Evolutionary conservation across 805 yeast species (phyloP), one percentile per base, ranked within the genome.

Genomic region (Ogataea allantospora): DNA sequence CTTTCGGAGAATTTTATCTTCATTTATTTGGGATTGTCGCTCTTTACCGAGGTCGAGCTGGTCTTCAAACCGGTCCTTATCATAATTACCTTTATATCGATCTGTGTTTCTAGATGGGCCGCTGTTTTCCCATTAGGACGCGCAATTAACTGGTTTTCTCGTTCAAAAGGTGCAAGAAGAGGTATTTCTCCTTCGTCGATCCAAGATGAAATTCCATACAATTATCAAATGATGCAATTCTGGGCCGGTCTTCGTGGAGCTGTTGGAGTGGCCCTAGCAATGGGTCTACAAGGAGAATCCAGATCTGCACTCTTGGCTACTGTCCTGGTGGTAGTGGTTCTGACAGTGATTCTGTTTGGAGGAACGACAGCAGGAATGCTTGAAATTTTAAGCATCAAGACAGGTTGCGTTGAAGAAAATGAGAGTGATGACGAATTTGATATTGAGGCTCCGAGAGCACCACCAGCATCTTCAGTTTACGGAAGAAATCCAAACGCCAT

Each of bases 191-290:
- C 71, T 2, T 25, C 49, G 7, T 31, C 51, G 2, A 65, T 73
- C 8, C 83, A 85, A 2, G 96, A 88, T 53, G 98, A 91, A 64
- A 88, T 93, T 45, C 93, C 96, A 17, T 91, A 87, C 54, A 87
- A 83, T 44, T 93, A 93, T 62, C 99, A 93, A 65, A 88, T 88
- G 86, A 93, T 93, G 99, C 88, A 91, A 34, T 93, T 93, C 61
- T 93, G 99, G 99, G 99, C 99, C 2, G 99, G 99, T 3, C 70
- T 93, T 40, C 74, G 99, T 57, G 99, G 99, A 43, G 99, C 99
- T 1, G 99, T 93, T 23, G 99, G 99, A 48, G 99, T 93, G 4
- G 99, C 99, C 0, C 73, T 93, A 54, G 99, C 99, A 0, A 88
- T 95, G 80, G 99, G 99, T 10, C 68, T 93, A 27, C 95, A 87